Evolutionary conservation across 1,284 basidiomycete genomes (phyloP).

Genomic region (Trametes hirsuta): DNA sequence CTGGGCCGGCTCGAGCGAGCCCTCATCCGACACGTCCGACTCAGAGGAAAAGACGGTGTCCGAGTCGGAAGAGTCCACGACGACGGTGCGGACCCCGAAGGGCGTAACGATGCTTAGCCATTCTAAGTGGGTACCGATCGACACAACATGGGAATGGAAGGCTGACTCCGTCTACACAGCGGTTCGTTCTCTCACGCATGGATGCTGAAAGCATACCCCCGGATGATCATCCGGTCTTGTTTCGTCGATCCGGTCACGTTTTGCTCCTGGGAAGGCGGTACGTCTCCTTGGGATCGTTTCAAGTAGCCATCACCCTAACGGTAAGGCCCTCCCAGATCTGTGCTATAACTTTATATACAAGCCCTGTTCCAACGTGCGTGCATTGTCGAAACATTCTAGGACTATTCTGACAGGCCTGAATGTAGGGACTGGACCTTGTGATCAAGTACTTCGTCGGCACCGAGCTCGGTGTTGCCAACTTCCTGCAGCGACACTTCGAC

Average conservation of each 20-base stretch:
- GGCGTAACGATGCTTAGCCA: conserved; percentile 85
- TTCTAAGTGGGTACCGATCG: conserved; percentile 66
- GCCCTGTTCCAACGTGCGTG: conserved; percentile 57
- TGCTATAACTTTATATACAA: conserved; percentile 89
- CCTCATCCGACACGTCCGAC: conserved; percentile 14
- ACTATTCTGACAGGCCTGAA: conserved; percentile 12
- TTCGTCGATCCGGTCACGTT: conserved; percentile 91
- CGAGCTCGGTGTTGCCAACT: conserved; percentile 85
- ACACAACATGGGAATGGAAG: not conserved
- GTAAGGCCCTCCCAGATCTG: conserved; percentile 54
- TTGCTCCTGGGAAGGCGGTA: conserved; percentile 89
- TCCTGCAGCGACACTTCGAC: conserved; percentile 82
- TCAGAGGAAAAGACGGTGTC: conserved; percentile 21
- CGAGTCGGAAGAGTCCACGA: not conserved
- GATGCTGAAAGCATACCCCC: conserved; percentile 80
- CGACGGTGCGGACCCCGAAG: conserved; percentile 27
- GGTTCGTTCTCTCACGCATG: conserved; percentile 81
- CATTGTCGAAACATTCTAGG: conserved; percentile 3
- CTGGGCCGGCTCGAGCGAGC: conserved; percentile 52
- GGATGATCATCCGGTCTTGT: conserved; percentile 73
- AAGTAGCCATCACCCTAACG: not conserved
- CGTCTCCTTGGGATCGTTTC: conserved; percentile 17
- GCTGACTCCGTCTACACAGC: conserved; percentile 38
- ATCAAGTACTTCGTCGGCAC: conserved; percentile 87
- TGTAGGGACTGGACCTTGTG: conserved; percentile 73